These are phyloP conservation scores for Xerocomus brunneocitrinus DNA, from an alignment of 768 basidiomycete genomes.

Conservation along the genomic window DNA sequence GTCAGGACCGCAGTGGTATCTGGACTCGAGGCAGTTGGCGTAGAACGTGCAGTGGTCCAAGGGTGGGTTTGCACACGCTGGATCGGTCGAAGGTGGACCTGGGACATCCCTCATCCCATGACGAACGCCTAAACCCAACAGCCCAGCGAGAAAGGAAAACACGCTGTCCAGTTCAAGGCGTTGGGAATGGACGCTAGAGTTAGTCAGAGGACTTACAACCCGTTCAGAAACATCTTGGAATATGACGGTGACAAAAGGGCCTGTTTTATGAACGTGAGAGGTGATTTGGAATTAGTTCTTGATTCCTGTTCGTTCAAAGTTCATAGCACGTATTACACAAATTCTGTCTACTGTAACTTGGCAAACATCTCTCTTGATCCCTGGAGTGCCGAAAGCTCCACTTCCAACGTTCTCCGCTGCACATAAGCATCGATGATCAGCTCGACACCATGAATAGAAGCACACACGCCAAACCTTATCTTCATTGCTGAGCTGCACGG, in stretches of 20 bases:
- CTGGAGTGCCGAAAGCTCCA: conserved; percentile 72
- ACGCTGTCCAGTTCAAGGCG: not conserved
- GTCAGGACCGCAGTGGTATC: conserved; percentile 39
- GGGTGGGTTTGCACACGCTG: conserved; percentile 28
- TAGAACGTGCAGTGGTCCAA: conserved; percentile 42
- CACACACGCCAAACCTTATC: conserved; percentile 62
- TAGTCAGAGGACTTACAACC: not conserved
- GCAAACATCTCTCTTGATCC: conserved; percentile 73
- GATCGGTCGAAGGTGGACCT: conserved; percentile 15
- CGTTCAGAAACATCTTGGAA: not conserved
- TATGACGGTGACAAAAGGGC: not conserved
- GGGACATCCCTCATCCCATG: not conserved
- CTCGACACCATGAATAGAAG: not conserved
- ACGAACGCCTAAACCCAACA: not conserved
- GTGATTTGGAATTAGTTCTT: not conserved
- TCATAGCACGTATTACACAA: not conserved
- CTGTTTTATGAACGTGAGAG: not conserved
- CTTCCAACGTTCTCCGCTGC: conserved; percentile 72
- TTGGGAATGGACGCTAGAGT: not conserved
- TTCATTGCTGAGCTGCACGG: conserved; percentile 18
- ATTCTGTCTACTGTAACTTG: conserved; percentile 45
- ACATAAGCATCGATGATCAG: not conserved
- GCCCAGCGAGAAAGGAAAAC: not conserved
- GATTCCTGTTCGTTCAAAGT: not conserved
- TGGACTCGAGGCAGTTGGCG: conserved; percentile 40